phyloP scores from a whole-genome alignment of 768 basidiomycete species.

The Mrakia gelida region DNA sequence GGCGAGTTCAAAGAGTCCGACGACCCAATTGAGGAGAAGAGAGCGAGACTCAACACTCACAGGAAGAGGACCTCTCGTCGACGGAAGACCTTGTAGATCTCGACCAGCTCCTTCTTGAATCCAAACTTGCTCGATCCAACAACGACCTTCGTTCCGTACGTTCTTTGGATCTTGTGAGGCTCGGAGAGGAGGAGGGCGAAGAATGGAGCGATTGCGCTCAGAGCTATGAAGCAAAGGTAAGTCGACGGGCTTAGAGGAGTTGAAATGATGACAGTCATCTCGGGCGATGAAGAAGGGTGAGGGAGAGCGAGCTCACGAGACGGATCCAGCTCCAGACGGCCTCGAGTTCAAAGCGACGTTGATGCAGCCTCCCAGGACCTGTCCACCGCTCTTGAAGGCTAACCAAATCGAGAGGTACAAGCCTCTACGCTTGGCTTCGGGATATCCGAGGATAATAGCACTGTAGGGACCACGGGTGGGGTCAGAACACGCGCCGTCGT shows the following conservation, averaged over 20 bases:
- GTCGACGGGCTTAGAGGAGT: not conserved
- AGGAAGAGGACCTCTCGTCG: slow-evolving; percentile 26
- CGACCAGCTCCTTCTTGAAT: slow-evolving; percentile 15
- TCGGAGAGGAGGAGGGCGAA: slow-evolving; percentile 26
- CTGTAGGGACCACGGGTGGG: not conserved
- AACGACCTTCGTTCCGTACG: slow-evolving; percentile 12
- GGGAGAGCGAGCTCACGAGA: not conserved
- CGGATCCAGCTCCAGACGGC: slow-evolving; percentile 2
- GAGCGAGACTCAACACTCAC: not conserved
- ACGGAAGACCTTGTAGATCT: not conserved
- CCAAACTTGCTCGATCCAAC: slow-evolving; percentile 22
- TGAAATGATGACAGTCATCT: too few relatives aligned
- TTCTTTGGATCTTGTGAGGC: slow-evolving; percentile 25
- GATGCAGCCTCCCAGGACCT: slow-evolving; percentile 39
- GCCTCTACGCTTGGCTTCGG: slow-evolving; percentile 37
- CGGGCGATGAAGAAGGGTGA: too few relatives aligned
- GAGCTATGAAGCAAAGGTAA: slow-evolving; percentile 28
- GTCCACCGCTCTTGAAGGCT: slow-evolving; percentile 34
- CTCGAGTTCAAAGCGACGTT: slow-evolving; percentile 39
- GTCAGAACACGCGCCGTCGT: slow-evolving; percentile 14
- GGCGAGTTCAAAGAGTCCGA: too few relatives aligned
- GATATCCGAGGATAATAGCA: slow-evolving; percentile 42
- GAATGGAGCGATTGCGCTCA: slow-evolving; percentile 20
- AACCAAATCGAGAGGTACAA: slow-evolving; percentile 41
- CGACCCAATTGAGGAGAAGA: too few relatives aligned